Conservation (phyloP, 2,329 filamentous ascomycete species). For the Sclerotinia borealis region DNA sequence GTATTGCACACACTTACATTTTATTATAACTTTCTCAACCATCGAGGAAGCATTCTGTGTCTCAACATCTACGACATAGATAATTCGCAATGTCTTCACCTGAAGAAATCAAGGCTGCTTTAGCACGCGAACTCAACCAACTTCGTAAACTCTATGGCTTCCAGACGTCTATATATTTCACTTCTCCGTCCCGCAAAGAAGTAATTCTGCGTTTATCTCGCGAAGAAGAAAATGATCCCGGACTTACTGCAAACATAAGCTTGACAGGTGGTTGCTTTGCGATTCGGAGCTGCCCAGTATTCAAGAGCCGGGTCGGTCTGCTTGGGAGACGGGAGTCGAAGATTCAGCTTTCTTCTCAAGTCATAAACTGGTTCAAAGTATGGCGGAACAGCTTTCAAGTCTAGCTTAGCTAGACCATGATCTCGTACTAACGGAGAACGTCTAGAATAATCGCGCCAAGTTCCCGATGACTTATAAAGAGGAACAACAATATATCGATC, state of each 20-base stretch:
- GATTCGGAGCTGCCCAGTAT: background rate
- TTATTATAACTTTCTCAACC: background rate
- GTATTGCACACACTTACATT: background rate
- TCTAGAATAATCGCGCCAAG: background rate
- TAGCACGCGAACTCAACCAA: background rate
- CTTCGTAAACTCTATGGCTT: background rate
- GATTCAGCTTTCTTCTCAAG: background rate
- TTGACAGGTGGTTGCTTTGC: background rate
- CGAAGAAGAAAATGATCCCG: background rate
- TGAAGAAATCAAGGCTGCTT: background rate
- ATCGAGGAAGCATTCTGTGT: background rate
- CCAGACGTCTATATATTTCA: background rate
- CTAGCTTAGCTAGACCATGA: rapidly evolving
- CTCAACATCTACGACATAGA: background rate
- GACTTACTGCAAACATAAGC: background rate
- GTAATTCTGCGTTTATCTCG: too few species aligned
- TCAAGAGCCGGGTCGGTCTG: background rate
- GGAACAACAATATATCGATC: background rate
- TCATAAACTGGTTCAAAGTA: background rate
- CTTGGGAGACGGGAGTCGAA: background rate
- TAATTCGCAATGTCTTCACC: background rate
- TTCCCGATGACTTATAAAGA: background rate
- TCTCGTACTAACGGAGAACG: background rate
- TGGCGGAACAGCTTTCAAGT: rapidly evolving
- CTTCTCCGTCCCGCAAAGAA: background rate